Percentiles rank a stretch among this genome's conserved stretches.
Evolutionary conservation across 108 stramenopile genomes (phyloP).

Genomic region (Chaetoceros tenuissimus): DNA sequence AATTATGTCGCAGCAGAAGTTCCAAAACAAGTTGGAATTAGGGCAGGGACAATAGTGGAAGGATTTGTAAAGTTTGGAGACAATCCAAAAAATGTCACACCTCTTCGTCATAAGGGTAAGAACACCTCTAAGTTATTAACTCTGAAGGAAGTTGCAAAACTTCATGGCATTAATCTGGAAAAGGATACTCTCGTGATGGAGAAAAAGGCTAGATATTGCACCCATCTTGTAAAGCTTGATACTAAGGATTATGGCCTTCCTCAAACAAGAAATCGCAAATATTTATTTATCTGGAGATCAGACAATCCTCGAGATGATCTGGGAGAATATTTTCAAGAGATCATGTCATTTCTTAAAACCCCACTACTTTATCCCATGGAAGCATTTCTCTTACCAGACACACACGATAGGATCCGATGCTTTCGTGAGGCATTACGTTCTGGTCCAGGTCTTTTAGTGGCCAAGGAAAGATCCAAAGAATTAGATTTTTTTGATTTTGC

Average conservation of each 20-base stretch:
- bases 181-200: conserved; percentile 48
- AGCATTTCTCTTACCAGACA: conserved; percentile 53
- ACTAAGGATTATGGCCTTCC: conserved; percentile 76
- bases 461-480: conserved; percentile 40
- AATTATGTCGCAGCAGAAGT: conserved; percentile 43
- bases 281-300: conserved; percentile 63
- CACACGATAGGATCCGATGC: conserved; percentile 64
- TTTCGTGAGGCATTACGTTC: conserved; percentile 67
- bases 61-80: conserved; percentile 33
- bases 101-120: too few relatives aligned
- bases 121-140: too few relatives aligned
- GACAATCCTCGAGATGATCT: conserved; percentile 59
- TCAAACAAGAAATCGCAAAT: conserved; percentile 64
- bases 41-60: conserved; percentile 43
- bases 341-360: conserved; percentile 45
- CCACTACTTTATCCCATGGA: conserved; percentile 62
- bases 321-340: conserved; percentile 50
- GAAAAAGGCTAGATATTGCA: conserved; percentile 47
- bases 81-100: too few relatives aligned
- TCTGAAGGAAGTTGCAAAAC: conserved; percentile 37
- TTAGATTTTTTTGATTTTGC: conserved; percentile 53
- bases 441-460: too few relatives aligned
- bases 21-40: conserved; percentile 44
- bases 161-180: conserved; percentile 35
- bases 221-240: conserved; percentile 47